Base-by-base conservation (phyloP, 164 flowering plant species). In the Cinnamomum micranthum region DNA sequence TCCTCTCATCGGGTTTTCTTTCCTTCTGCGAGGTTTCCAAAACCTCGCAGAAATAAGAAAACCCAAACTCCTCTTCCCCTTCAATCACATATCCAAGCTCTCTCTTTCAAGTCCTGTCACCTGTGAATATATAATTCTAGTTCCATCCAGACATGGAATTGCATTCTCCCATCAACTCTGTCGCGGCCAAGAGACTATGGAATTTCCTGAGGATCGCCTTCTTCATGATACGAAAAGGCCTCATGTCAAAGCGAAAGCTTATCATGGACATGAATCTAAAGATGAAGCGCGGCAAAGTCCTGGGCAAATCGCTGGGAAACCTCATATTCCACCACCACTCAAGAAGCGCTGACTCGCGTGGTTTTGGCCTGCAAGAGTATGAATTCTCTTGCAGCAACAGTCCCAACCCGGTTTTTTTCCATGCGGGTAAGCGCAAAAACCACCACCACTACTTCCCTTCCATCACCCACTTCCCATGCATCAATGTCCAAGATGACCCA, bases 311-410 rank as follows among this genome's bases (percentile, higher is more conserved):
- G 2, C 6, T 85, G 1, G 74, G 78, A 10, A 79, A 80, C 76
- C 73, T 84, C 65, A 75, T 80, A 23, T 77, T 64, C 74, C 85
- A 77, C 35, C 87, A 82, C 66, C 81, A 79, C 50, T 74, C 81
- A 24, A 68, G 51, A 35, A 68, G 74, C 28, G 11, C 50, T 69
- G 12, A 25, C 69, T 17, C 79, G 3, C 82, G 82, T 74, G 79
- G 75, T 73, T 82, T 66, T 55, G 86, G 85, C 75, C 19, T 64
- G 79, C 85, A 80, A 76, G 87, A 86, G 10, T 86, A 77, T 68
- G 91, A 88, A 33, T 88, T 88, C 81, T 88, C 91, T 20, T 88
- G 91, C 83, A 86, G 86, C 71, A 84, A 86, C 71, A 86, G 88
- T 76, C 91, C 89, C 9, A 81, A 80, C 58, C 90, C 88, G 79